Base-by-base conservation (phyloP, 495 filamentous ascomycete species). In the Aspergillus saccharolyticus region DNA sequence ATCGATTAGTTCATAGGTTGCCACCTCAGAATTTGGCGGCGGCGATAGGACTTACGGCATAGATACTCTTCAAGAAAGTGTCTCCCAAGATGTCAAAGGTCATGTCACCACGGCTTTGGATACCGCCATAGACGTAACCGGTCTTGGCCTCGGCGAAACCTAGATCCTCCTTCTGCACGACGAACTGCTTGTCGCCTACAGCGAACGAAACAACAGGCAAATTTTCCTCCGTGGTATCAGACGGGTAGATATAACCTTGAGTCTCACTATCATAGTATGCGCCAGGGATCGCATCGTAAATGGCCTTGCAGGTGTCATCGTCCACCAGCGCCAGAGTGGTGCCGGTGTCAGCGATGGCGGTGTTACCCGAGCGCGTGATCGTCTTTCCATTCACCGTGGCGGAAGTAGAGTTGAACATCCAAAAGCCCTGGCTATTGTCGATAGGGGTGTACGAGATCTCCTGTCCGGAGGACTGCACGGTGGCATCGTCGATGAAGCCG, bases 331-430 rank as follows among this genome's bases (percentile, higher is more conserved):
- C 83, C 49, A 92, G 79, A 1, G 87, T 88, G 39, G 88, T 90
- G 56, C 87, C 89, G 3, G 89, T 92, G 69, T 92, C 89, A 47
- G 85, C 86, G 56, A 92, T 90, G 53, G 89, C 87, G n/a, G 74
- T 87, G 72, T 90, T 92, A 22, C 78, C 79, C n/a, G 75, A 65
- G 10, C 80, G 77, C 4, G 66, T 19, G 48, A 89, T 68, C 7
- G 74, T 74, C 60, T 84, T 78, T 60, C 84, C 85, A 61, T 84
- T 83, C 48, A 91, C 73, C 4, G 78, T 79, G 39, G 77, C 80
- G 12, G 81, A 83, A 48, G 79, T 70, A 30, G 84, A 88, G 21
- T 77, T 62, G 66, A 92, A 85, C 70, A 79, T 70, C 89, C 89
- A 92, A 72, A 89, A 89, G 20, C 89, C 88, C 42, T 86, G 67